Evolutionary conservation across 2,329 filamentous ascomycete genomes (phyloP), one percentile per base, ranked within the genome.

Genomic region (Colletotrichum lupini): DNA sequence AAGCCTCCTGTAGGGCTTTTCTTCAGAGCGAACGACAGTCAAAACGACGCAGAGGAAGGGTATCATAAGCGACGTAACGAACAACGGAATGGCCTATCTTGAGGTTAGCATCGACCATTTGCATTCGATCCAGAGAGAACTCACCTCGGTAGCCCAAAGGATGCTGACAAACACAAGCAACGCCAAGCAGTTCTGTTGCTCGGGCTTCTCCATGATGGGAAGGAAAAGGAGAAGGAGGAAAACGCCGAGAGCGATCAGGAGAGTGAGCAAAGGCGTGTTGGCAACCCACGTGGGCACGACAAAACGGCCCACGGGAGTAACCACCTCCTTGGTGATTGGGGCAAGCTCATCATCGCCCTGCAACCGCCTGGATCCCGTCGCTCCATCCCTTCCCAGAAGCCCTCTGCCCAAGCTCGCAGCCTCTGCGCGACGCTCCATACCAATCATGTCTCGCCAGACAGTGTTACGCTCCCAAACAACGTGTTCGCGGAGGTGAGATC

Each of bases 401-500:
- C 94, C 94, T 76, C 93, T 91, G 26, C 97, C 97, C 76, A 99
- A 89, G 77, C 96, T 97, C 9, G 96, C 96, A 9, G 97, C 97
- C 83, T 98, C 96, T 1, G 95, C 95, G 80, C 97, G 95, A 26
- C 97, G 90, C 85, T 99, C 97, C 77, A 99, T 96, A 66, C 96
- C 97, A 81, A 99, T 99, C 91, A 99, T 97, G 78, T 99, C 97
- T 84, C 97, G 89, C 97, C 97, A 99, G 22, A 99, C 97, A 0
- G 97, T 99, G 80, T 99, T 99, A 70, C 97, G 91, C 82, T 99
- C 97, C 97, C 97, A 99, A 0, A 98, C 96, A 24, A 99, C 95
- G 82, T 99, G 97, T 83, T 99, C 97, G 70, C 97, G 89, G 30
- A 99, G 88, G 80, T 99, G 95, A 35, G 98, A 90, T 67, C 97